Base-by-base conservation (phyloP, 1,284 basidiomycete genomes). In the Sporisorium scitamineum region DNA sequence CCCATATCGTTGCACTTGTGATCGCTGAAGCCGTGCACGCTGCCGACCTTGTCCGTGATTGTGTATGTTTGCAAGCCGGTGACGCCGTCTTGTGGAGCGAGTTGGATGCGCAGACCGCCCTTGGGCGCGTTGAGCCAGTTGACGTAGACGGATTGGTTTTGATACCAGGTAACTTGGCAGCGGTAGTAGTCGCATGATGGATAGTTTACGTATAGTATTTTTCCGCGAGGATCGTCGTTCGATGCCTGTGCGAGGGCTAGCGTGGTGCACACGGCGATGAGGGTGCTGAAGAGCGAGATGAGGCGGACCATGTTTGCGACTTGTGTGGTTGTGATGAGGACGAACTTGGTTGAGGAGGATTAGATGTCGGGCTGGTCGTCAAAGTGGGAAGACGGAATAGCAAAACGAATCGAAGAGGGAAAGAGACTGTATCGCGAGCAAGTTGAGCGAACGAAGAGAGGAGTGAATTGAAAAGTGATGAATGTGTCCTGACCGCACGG, bases 121-220 rank as follows among this genome's bases (percentile, higher is more conserved):
- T 47, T 34, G 34, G 76, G 76, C 6, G 72, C 65, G 20, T 69
- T 66, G 32, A 75, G 53, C 76, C 76, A 78, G 53, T 75, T 71
- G 55, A 78, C 61, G 37, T 65, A 61, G 29, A 61, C 56, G 11
- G 32, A 27, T 11, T 68, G 20, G 27, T 54, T 56, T 6, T 24
- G 58, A 9, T 20, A 48, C 76, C 76, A 78, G 26, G 57, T 58
- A 10, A 75, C 72, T 45, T 63, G 31, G 55, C 76, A 78, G 14
- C 54, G 34, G 20, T 58, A 78, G 42, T 48, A 48, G 24, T 54
- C 61, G 45, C 76, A 78, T 0, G 68, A 64, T 1, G 76, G 76
- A 5, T 56, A 54, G 58, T 69, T 72, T 29, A 78, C 70, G 55
- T 75, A 78, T 18, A 78, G 45, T 4, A 50, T 37, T 50, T 78